phyloP scores from a whole-genome alignment of 768 basidiomycete genomes.

The Paxillus rubicundulus region DNA sequence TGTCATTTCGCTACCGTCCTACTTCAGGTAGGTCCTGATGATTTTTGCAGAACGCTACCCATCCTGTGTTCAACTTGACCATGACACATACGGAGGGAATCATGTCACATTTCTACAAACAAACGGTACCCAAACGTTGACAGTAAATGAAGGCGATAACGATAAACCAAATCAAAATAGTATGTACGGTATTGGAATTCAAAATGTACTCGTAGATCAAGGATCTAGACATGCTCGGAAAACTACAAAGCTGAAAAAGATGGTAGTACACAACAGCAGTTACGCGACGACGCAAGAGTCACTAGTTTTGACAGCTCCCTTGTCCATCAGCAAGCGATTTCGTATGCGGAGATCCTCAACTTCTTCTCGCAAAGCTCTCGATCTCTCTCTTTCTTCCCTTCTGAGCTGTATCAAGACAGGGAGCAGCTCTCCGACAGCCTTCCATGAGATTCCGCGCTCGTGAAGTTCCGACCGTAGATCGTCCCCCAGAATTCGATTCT shows the following conservation, averaged over 20 bases:
- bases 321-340: slow-evolving; percentile 43
- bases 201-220: too few species aligned
- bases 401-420: slow-evolving; percentile 45
- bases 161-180: not conserved
- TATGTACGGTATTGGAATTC: slow-evolving; percentile 3
- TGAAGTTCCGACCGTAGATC: slow-evolving; percentile 6
- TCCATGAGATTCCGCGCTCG: slow-evolving; percentile 39
- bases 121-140: slow-evolving; percentile 41
- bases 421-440: slow-evolving; percentile 39
- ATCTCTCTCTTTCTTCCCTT: slow-evolving; percentile 41
- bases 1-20: slow-evolving; percentile 24
- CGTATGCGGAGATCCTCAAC: slow-evolving; percentile 50
- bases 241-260: too few species aligned
- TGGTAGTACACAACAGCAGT: not conserved
- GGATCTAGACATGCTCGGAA: too few species aligned
- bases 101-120: slow-evolving; percentile 73
- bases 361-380: slow-evolving; percentile 40
- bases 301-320: slow-evolving; percentile 12
- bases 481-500: slow-evolving; percentile 9
- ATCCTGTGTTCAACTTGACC: slow-evolving; percentile 76
- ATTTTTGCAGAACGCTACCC: slow-evolving; percentile 68
- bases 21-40: not conserved
- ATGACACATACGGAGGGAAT: slow-evolving; percentile 63
- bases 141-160: slow-evolving; percentile 4
- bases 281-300: slow-evolving; percentile 33